Conservation (phyloP, 2,329 filamentous ascomycete species). For the Claviceps pusilla region DNA sequence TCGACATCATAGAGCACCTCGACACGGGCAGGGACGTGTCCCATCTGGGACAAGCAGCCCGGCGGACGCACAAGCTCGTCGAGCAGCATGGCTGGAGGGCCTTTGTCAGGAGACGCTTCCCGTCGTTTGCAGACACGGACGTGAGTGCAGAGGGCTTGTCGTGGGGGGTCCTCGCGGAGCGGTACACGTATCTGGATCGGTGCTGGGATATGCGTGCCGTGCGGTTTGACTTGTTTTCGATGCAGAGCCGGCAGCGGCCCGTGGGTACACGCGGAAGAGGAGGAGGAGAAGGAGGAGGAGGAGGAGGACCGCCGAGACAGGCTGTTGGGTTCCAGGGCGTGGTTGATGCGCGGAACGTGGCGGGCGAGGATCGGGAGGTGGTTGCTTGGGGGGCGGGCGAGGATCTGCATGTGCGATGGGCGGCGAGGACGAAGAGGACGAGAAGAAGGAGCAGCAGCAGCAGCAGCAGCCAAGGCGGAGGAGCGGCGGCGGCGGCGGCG, state of each 20-base stretch:
- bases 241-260: background rate
- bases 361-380: conserved; percentile 26
- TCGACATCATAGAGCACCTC: conserved; percentile 32
- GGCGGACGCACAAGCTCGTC: conserved; percentile 24
- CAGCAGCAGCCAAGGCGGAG: conserved; percentile 3
- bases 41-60: conserved; percentile 24
- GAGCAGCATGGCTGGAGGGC: conserved; percentile 31
- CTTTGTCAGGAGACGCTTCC: conserved; percentile 32
- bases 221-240: conserved; percentile 15
- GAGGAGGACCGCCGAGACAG: conserved; percentile 16
- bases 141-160: conserved; percentile 3
- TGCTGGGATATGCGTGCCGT: conserved; percentile 38
- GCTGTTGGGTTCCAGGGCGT: conserved; percentile 30
- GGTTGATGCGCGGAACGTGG: conserved; percentile 28
- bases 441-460: conserved; percentile 8
- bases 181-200: conserved; percentile 34
- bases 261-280: background rate
- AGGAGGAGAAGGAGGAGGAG: no score
- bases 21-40: conserved; percentile 34
- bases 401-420: conserved; percentile 30
- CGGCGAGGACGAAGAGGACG: conserved; percentile 8
- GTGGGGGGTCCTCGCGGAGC: conserved; percentile 28
- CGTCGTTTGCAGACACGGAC: conserved; percentile 21
- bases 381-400: conserved; percentile 38
- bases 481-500: no score